These are phyloP conservation scores for Solanum pennellii DNA, from an alignment of 257 asterid species.

Conservation along the genomic window DNA sequence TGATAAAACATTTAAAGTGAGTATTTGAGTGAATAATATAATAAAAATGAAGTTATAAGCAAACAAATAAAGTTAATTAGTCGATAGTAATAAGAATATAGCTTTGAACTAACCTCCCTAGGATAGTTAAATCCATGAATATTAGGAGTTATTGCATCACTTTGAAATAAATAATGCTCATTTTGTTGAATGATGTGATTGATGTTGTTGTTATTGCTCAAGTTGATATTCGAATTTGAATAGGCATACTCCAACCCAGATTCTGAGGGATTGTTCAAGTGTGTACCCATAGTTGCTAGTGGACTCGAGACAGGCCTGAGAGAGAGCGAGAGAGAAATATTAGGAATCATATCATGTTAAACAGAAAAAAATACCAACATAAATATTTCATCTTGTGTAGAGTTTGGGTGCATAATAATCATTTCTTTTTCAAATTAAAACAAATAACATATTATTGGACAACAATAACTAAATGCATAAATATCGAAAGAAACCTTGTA, in stretches of 20 bases:
- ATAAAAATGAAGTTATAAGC: neutral
- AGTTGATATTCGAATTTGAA: neutral
- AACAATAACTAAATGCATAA: neutral
- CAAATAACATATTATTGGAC: neutral
- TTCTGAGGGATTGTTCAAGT: neutral
- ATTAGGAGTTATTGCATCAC: neutral
- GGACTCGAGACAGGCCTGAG: neutral
- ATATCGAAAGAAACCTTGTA: neutral
- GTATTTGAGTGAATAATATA: neutral
- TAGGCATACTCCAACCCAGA: neutral
- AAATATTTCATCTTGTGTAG: neutral
- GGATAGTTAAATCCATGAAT: neutral
- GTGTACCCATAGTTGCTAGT: neutral
- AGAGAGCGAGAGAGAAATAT: neutral
- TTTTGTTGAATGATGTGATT: neutral
- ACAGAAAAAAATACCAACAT: neutral
- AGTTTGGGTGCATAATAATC: neutral
- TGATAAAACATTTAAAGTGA: neutral
- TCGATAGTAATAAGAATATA: neutral
- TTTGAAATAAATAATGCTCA: neutral
- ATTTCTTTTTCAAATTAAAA: neutral
- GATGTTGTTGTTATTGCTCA: neutral
- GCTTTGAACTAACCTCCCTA: neutral
- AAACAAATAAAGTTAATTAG: neutral
- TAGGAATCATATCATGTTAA: neutral